These are phyloP conservation scores for Apiospora koreana DNA, from an alignment of 2,329 filamentous ascomycete species.

Conservation along the genomic window DNA sequence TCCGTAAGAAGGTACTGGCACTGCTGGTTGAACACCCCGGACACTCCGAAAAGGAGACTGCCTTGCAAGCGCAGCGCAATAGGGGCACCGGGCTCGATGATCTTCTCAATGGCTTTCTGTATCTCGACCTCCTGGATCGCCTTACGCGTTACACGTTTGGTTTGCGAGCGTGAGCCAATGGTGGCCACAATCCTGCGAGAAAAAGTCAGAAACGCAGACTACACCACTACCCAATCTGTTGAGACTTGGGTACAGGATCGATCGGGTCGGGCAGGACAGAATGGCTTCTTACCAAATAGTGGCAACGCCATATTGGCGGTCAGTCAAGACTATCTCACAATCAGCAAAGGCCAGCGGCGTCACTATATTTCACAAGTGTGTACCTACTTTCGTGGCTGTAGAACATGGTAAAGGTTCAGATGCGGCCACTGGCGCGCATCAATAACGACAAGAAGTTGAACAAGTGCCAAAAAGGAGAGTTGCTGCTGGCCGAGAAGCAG, in stretches of 20 bases:
- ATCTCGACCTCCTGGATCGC: conserved; percentile 89
- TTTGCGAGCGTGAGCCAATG: conserved; percentile 69
- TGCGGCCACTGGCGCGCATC: not conserved
- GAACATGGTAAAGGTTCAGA: conserved; percentile 67
- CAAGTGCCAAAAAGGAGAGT: not conserved
- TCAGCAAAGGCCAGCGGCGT: conserved; percentile 23
- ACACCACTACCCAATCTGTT: not conserved
- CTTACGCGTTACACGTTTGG: conserved; percentile 78
- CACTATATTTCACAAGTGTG: not conserved
- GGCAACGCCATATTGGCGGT: conserved; percentile 84
- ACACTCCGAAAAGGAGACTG: conserved; percentile 82
- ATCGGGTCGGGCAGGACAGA: too few relatives aligned
- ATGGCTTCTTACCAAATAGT: conserved; percentile 76
- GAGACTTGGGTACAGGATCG: not conserved
- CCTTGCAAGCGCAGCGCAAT: conserved; percentile 89
- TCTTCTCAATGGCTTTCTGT: conserved; percentile 83
- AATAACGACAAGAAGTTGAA: not conserved
- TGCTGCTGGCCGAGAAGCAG: not conserved
- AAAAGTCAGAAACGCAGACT: not conserved
- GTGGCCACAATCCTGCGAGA: conserved; percentile 82
- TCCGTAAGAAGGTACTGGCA: conserved; percentile 84
- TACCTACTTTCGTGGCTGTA: conserved; percentile 89
- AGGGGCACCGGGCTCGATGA: conserved; percentile 77
- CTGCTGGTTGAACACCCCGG: conserved; percentile 84
- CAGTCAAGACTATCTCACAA: conserved; percentile 67